Evolutionary conservation across 495 filamentous ascomycete genomes (phyloP).

Genomic region (Neurospora sublineolata): DNA sequence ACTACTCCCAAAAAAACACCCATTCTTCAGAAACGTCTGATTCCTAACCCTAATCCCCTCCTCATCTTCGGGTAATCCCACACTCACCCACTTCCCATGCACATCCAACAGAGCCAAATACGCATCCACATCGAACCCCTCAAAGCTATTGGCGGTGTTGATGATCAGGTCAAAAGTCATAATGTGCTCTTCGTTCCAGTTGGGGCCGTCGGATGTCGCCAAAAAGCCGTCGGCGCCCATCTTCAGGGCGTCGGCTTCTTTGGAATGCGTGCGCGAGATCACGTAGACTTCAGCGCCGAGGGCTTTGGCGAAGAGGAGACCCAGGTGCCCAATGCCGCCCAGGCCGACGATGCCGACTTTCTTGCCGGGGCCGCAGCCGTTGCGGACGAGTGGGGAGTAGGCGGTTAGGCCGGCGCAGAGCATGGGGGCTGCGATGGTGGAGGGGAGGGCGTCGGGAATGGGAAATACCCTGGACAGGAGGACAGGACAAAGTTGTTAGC

Average conservation of each 20-base stretch:
- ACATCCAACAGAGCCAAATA: slow-evolving; percentile 75
- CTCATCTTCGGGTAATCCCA: slow-evolving; percentile 75
- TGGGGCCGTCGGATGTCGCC: slow-evolving; percentile 51
- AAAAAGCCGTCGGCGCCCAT: slow-evolving; percentile 69
- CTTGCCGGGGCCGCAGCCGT: slow-evolving; percentile 65
- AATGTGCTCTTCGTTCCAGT: slow-evolving; percentile 47
- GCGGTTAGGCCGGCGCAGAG: slow-evolving; percentile 79
- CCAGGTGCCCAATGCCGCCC: slow-evolving; percentile 68
- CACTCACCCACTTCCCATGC: slow-evolving; percentile 70
- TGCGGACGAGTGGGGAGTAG: slow-evolving; percentile 65
- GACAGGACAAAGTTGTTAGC: background rate
- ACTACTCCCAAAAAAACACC: slow-evolving; percentile 67
- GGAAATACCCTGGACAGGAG: slow-evolving; percentile 45
- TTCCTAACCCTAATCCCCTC: slow-evolving; percentile 63
- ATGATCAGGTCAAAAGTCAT: slow-evolving; percentile 51
- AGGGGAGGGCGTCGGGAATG: slow-evolving; percentile 63
- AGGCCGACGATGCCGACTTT: slow-evolving; percentile 64
- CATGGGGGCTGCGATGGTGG: slow-evolving; percentile 67
- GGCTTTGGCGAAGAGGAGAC: slow-evolving; percentile 58
- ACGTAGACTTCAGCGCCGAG: slow-evolving; percentile 61
- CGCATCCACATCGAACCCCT: slow-evolving; percentile 46
- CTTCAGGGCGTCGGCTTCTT: slow-evolving; percentile 54
- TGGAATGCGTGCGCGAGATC: slow-evolving; percentile 55
- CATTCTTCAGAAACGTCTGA: slow-evolving; percentile 65
- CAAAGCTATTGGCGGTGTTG: slow-evolving; percentile 43